Base-by-base conservation (phyloP, 2,329 filamentous ascomycete species). In the Gyromitra esculenta region DNA sequence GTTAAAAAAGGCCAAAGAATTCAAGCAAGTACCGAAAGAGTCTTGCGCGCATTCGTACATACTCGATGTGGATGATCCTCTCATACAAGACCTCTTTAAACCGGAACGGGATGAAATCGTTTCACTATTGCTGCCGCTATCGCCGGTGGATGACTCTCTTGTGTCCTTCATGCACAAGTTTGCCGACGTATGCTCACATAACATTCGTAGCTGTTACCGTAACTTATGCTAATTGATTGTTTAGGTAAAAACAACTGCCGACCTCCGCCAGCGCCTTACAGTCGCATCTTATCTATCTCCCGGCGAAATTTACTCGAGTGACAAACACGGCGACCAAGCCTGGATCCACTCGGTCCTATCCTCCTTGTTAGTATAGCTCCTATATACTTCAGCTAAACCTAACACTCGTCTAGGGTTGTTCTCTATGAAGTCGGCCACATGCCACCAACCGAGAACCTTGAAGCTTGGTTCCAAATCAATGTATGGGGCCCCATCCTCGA, bases 401-500 rank as follows among this genome's bases (percentile, higher is more conserved):
- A 39, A 72, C 25, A 8, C 37, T 21, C n/a, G 37, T 37, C 31
- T 31, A 72, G 69, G 15, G 50, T 65, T 6, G 31, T 72, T 31
- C 69, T 72, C 41, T 72, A 72, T 15, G 69, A 72, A 39, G 35
- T 56, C 39, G 62, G 18, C 37, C 69, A 65, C 15, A 65, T 72
- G 50, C 43, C 59, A 31, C 52, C 35, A 15, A 65, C 31, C 25
- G 50, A 72, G 25, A 72, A 72, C 31, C 69, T 72, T 11, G 69
- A 72, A 65, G 60, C 69, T 11, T 72, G 69, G 69, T 72, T 72
- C 48, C 69, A 72, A 39, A 72, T 72, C 37, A 72, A 72, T 18
- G 31, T 65, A 13, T 72, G 60, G 69, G 69, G 69, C 8, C 69
- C 69, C n/a, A 65, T 72, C 39, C 65, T 72, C 50, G 69, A 65